Percentiles rank a stretch among this genome's conserved stretches.
Conservation (phyloP, 1,139 yeast species). For the Nakaseomyces delphensis region DNA sequence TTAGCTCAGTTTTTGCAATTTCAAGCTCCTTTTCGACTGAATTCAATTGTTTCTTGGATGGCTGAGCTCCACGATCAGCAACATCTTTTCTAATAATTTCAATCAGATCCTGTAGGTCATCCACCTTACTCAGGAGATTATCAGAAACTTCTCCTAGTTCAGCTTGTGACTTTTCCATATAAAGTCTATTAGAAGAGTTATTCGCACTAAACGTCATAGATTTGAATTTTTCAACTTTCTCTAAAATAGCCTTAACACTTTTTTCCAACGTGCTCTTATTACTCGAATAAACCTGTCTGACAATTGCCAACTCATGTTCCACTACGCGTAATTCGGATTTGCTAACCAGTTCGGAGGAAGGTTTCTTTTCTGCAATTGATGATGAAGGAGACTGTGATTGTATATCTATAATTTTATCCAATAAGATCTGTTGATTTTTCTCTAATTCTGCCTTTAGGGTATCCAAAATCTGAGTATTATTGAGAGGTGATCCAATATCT, state of each 20-base stretch:
- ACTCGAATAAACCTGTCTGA: slow-evolving; percentile 50
- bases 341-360: slow-evolving; percentile 9
- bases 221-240: slow-evolving; percentile 44
- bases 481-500: neutral
- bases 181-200: slow-evolving; percentile 44
- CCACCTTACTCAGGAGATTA: slow-evolving; percentile 64
- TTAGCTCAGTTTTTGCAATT: slow-evolving; percentile 46
- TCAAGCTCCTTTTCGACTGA: slow-evolving; percentile 57
- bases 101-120: slow-evolving; percentile 84
- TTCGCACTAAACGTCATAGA: slow-evolving; percentile 28
- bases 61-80: slow-evolving; percentile 83
- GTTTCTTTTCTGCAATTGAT: slow-evolving; percentile 7
- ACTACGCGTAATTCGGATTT: slow-evolving; percentile 32
- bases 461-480: neutral
- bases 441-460: slow-evolving; percentile 6
- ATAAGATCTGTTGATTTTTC: slow-evolving; percentile 10
- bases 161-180: slow-evolving; percentile 69
- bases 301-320: slow-evolving; percentile 49
- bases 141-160: slow-evolving; percentile 75
- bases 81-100: slow-evolving; percentile 89
- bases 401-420: slow-evolving; percentile 10
- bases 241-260: slow-evolving; percentile 40
- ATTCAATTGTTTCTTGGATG: slow-evolving; percentile 64
- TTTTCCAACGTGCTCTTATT: slow-evolving; percentile 39
- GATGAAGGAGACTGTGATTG: neutral